phyloP scores from a whole-genome alignment of 2,329 filamentous ascomycete species.

The Neofusicoccum ribis region DNA sequence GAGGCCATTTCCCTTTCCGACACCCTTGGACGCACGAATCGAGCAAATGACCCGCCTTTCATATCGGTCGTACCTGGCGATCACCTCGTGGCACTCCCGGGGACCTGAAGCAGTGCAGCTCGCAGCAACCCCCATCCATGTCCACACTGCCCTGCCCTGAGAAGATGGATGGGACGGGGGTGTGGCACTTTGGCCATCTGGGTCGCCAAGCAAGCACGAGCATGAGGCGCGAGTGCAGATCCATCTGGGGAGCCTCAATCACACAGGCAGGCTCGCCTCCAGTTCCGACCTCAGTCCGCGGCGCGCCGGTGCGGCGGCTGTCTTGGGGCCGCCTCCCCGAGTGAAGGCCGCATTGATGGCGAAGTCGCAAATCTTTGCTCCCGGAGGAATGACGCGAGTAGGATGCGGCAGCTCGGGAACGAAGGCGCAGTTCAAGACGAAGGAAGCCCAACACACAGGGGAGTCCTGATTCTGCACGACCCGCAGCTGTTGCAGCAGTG shows the following conservation, averaged over 20 bases:
- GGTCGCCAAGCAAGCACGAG: slow-evolving; percentile 7
- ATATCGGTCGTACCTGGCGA: slow-evolving; percentile 19
- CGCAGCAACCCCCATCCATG: slow-evolving; percentile 6
- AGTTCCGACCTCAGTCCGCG: neutral
- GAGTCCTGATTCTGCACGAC: slow-evolving; percentile 12
- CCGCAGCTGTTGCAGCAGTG: neutral
- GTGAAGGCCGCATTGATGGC: neutral
- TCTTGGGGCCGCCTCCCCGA: slow-evolving; percentile 4
- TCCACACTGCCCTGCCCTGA: neutral
- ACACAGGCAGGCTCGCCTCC: neutral
- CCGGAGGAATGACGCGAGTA: slow-evolving; percentile 9
- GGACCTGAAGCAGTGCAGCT: neutral
- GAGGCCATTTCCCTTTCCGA: slow-evolving; percentile 5
- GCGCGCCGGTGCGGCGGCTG: slow-evolving; percentile 4
- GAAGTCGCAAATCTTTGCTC: neutral
- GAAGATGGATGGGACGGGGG: neutral
- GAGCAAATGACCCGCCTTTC: slow-evolving; percentile 13
- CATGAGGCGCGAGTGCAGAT: neutral
- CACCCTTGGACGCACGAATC: slow-evolving; percentile 1
- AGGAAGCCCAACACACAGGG: neutral
- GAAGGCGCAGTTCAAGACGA: neutral
- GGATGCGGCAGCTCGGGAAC: slow-evolving; percentile 13
- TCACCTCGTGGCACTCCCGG: slow-evolving; percentile 19
- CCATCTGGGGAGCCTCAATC: slow-evolving; percentile 17
- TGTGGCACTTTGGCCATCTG: slow-evolving; percentile 2